Evolutionary conservation across 352 stramenopile genomes (phyloP).

Genomic region (Globisporangium spiculum): DNA sequence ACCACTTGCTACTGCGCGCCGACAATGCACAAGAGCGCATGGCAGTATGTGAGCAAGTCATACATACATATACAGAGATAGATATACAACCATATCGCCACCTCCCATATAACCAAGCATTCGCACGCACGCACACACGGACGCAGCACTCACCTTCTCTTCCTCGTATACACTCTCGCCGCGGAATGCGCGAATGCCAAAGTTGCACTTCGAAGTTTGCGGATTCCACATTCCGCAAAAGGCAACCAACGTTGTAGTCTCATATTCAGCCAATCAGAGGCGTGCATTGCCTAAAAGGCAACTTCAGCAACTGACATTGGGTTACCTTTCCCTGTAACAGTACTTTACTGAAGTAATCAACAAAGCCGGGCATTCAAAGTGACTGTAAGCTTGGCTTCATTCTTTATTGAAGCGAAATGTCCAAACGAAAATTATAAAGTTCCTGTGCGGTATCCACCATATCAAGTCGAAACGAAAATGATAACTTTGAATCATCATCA

Average conservation of each 20-base stretch:
- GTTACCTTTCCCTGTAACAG: neutral
- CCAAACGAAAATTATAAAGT: neutral
- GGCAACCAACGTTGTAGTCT: neutral
- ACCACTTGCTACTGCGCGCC: neutral
- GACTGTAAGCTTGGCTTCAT: neutral
- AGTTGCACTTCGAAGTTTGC: neutral
- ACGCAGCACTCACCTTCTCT: neutral
- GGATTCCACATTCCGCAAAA: slow-evolving; percentile 2
- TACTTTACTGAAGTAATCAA: neutral
- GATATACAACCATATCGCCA: neutral
- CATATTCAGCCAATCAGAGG: slow-evolving; percentile 5
- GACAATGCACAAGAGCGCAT: neutral
- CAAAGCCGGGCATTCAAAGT: neutral
- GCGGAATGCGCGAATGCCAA: neutral
- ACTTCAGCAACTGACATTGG: neutral
- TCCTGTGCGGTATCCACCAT: neutral
- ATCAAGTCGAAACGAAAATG: neutral
- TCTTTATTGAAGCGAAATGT: neutral
- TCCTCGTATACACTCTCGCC: neutral
- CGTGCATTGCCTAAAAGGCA: slow-evolving; percentile 3
- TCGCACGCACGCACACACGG: neutral
- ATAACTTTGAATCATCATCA: neutral
- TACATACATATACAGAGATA: neutral
- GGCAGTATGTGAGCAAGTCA: neutral
- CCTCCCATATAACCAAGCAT: neutral